Base-by-base conservation (phyloP, 2,329 filamentous ascomycete genomes). In the Scedosporium aurantiacum region DNA sequence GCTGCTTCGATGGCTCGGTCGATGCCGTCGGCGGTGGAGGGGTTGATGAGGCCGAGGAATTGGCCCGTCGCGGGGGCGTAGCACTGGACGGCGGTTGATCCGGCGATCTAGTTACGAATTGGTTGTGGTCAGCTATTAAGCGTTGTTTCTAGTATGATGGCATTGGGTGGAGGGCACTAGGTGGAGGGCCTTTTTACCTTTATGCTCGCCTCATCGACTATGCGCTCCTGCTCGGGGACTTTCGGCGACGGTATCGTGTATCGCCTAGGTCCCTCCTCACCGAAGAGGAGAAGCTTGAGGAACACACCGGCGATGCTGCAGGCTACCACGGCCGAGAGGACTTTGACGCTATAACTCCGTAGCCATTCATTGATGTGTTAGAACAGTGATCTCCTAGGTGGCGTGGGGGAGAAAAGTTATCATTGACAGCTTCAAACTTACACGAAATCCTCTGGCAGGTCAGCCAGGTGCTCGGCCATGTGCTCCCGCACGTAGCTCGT, bases 41-140 rank as follows among this genome's bases (percentile, higher is more conserved):
- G 90, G 72, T 89, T 90, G 72, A 93, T 80, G 66, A 84, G 79
- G 60, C 90, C 91, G 27, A 99, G 84, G 63, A 90, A 83, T 69
- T 89, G 83, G 64, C 94, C 94, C 25, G 91, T 97, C 1, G 93
- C 93, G 1, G 94, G 94, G 52, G 88, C 89, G 72, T 94, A 94
- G 75, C 90, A 95, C 75, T 90, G 89, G 63, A 95, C 86, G 6
- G 85, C 82, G 1, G 82, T 81, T 45, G 84, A 85, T 16, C 84
- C 85, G 1, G 83, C 71, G n/a, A 83, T 71, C 80, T 84, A 63
- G 14, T 28, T 28, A n/a, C 4, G 60, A 41, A 14, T 25, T 40
- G 12, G 12, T 10, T 32, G 32, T 21, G 41, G 41, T 61, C 58
- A 61, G 61, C 16, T 52, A 23, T 3, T 4, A 25, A 50, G 40